Evolutionary conservation across 2,329 filamentous ascomycete species (phyloP).

Genomic region (Aspergillus uvarum): DNA sequence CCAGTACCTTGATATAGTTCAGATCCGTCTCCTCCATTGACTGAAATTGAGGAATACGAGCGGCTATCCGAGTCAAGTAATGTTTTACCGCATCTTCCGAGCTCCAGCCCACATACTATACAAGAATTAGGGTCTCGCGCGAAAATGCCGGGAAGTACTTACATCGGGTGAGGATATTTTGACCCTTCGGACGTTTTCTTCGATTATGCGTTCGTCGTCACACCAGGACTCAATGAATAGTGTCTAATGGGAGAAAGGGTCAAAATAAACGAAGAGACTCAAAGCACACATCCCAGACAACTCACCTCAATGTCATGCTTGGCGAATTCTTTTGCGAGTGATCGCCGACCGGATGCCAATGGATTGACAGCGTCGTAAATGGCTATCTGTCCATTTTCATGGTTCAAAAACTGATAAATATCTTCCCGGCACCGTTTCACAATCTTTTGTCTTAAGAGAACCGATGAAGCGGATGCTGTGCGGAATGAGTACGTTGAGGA

Average conservation of each 20-base stretch:
- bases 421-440: constrained; percentile 96
- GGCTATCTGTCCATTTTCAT: constrained; percentile 96
- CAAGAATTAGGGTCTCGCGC: constrained; percentile 10
- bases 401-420: constrained; percentile 92
- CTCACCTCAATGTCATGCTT: constrained; percentile 88
- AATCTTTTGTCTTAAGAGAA: constrained; percentile 95
- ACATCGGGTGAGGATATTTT: constrained; percentile 97
- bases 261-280: not conserved
- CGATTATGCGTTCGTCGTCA: constrained; percentile 87
- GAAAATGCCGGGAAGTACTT: constrained; percentile 35
- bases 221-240: constrained; percentile 96
- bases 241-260: constrained; percentile 50
- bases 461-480: constrained; percentile 74
- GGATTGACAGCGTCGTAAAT: constrained; percentile 99
- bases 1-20: constrained; percentile 79
- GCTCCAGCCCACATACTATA: constrained; percentile 82
- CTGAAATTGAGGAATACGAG: constrained; percentile 93
- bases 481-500: constrained; percentile 19
- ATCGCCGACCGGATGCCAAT: constrained; percentile 74
- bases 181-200: constrained; percentile 94
- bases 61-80: constrained; percentile 84
- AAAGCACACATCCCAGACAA: not conserved
- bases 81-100: constrained; percentile 88
- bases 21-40: constrained; percentile 92
- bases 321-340: constrained; percentile 92